phyloP scores from a whole-genome alignment of 176 grass and related monocot genomes.

The Bolboschoenus planiculmis region DNA sequence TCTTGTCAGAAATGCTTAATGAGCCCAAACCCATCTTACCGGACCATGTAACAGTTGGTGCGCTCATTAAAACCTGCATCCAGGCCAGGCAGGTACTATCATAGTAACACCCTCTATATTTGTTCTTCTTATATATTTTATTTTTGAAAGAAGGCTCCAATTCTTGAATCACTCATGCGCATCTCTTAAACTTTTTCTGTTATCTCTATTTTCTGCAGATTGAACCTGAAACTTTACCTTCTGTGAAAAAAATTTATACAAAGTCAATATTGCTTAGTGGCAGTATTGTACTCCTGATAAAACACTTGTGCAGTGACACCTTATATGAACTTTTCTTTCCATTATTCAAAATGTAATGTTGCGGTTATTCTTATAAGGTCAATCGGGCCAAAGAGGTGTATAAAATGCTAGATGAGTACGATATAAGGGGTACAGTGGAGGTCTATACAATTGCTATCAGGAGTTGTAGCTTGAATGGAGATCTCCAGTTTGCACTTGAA shows the following conservation, averaged over 20 bases:
- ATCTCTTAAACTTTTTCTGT: neutral
- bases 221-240: neutral
- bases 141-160: neutral
- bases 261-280: neutral
- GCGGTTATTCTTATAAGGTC: constrained; percentile 39
- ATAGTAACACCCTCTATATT: neutral
- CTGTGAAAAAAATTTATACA: neutral
- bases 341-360: constrained; percentile 19
- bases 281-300: neutral
- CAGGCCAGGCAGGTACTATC: constrained; percentile 63
- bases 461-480: constrained; percentile 88
- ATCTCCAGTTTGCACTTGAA: constrained; percentile 78
- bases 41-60: constrained; percentile 96
- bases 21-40: constrained; percentile 63
- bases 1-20: constrained; percentile 83
- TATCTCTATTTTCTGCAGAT: neutral
- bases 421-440: constrained; percentile 84
- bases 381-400: constrained; percentile 79
- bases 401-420: constrained; percentile 81
- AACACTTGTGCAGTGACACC: neutral
- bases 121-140: neutral
- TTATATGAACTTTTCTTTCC: neutral
- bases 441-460: constrained; percentile 94
- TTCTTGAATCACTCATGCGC: neutral
- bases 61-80: constrained; percentile 86